A percentile compares a stretch with the other conserved stretches of the same genome.
Evolutionary conservation across 2,329 filamentous ascomycete genomes (phyloP).

Genomic region (Scorias spongiosa): DNA sequence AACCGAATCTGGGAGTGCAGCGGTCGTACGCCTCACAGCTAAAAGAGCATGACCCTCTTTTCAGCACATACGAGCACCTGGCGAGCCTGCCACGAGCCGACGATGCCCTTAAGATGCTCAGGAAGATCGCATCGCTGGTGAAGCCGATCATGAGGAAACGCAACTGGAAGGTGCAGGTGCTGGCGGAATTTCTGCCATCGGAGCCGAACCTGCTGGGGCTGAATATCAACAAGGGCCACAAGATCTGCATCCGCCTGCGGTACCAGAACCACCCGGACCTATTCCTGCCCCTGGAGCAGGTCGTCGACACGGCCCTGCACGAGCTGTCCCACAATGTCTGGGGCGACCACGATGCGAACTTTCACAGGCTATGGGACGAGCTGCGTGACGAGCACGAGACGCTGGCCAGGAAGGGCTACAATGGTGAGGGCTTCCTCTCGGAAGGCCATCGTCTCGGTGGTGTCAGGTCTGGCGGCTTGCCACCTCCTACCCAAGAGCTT

Average conservation of each 20-base stretch:
- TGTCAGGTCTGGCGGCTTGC: constrained; percentile 22
- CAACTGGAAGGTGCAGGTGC: constrained; percentile 60
- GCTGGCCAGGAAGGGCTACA: constrained; percentile 67
- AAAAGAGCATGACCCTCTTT: constrained; percentile 32
- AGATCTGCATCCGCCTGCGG: constrained; percentile 70
- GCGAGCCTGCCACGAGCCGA: constrained; percentile 28
- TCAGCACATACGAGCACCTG: constrained; percentile 35
- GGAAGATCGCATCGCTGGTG: constrained; percentile 71
- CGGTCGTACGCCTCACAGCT: constrained; percentile 21
- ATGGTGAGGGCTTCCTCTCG: constrained; percentile 74
- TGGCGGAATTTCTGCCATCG: constrained; percentile 74
- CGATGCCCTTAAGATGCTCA: constrained; percentile 44
- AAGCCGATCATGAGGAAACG: constrained; percentile 90
- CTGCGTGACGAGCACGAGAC: constrained; percentile 72
- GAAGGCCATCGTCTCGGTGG: constrained; percentile 62
- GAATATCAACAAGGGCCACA: constrained; percentile 61
- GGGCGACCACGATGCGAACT: constrained; percentile 68
- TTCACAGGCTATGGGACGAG: constrained; percentile 79
- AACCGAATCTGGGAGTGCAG: constrained; percentile 10
- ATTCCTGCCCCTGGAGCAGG: constrained; percentile 65
- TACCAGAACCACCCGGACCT: constrained; percentile 57
- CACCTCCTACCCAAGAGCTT: constrained; percentile 57
- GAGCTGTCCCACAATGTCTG: constrained; percentile 81
- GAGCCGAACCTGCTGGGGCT: constrained; percentile 60
- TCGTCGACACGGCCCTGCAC: constrained; percentile 85